Evolutionary conservation across 106 monocot genomes (phyloP).

Genomic region (Cymbidium sinense): DNA sequence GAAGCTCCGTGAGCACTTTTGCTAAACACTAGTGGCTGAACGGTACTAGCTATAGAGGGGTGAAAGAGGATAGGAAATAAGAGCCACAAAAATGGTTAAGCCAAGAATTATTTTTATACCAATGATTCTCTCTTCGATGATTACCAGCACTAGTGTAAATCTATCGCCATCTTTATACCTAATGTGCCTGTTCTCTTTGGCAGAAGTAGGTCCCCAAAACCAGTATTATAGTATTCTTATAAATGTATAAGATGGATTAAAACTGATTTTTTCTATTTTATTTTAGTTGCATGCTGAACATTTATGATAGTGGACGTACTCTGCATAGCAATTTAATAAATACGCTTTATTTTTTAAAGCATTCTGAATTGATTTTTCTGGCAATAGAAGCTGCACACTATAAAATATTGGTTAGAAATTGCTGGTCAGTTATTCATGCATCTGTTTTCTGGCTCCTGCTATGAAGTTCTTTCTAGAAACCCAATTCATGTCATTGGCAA

Average conservation of each 20-base stretch:
- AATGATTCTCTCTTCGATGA: no score
- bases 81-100: no score
- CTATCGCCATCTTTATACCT: no score
- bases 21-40: no score
- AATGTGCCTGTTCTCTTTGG: no score
- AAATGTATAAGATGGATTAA: background rate
- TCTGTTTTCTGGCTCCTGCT: conserved; percentile 10
- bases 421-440: background rate
- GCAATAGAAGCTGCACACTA: background rate
- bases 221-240: background rate
- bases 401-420: conserved; percentile 2
- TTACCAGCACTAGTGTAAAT: no score
- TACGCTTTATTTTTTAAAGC: background rate
- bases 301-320: background rate
- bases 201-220: no score
- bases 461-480: conserved; percentile 77
- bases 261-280: background rate
- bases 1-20: no score
- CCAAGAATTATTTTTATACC: no score
- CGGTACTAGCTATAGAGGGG: no score
- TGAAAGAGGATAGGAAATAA: no score
- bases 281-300: background rate
- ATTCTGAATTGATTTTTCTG: background rate
- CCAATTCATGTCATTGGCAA: conserved; percentile 66
- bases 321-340: background rate